A percentile compares a stretch with the other conserved stretches of the same genome.
Conservation (phyloP, 2,329 filamentous ascomycete genomes). For the Colletotrichum sp. region DNA sequence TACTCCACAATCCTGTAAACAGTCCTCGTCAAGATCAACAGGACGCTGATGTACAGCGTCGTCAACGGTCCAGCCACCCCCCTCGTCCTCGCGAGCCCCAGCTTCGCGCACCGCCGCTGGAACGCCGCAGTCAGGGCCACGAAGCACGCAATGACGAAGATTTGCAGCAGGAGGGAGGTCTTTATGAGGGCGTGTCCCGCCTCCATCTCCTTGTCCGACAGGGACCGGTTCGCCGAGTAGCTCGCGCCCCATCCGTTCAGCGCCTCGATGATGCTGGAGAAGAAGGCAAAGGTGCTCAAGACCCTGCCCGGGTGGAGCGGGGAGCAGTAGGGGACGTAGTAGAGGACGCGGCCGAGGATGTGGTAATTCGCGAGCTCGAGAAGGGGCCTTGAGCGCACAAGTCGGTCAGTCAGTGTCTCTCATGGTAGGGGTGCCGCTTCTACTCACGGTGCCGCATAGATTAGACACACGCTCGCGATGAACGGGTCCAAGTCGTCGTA, state of each 20-base stretch:
- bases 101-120: slow-evolving; percentile 46
- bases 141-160: slow-evolving; percentile 56
- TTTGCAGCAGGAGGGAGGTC: slow-evolving; percentile 57
- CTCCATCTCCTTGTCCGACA: slow-evolving; percentile 40
- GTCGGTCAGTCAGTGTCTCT: background rate
- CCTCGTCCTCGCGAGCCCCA: slow-evolving; percentile 35
- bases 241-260: slow-evolving; percentile 54
- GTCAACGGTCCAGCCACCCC: slow-evolving; percentile 40
- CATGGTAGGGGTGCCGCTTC: background rate
- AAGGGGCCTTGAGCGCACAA: slow-evolving; percentile 47
- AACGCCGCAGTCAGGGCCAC: slow-evolving; percentile 51
- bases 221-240: slow-evolving; percentile 49
- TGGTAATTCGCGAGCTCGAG: slow-evolving; percentile 67
- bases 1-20: slow-evolving; percentile 66
- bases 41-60: slow-evolving; percentile 56
- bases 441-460: slow-evolving; percentile 38
- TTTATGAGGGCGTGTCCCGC: slow-evolving; percentile 53
- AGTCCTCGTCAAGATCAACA: slow-evolving; percentile 56
- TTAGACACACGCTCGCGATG: slow-evolving; percentile 38
- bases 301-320: slow-evolving; percentile 53
- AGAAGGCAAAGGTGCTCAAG: slow-evolving; percentile 48
- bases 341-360: slow-evolving; percentile 62
- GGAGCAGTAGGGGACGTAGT: slow-evolving; percentile 63
- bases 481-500: slow-evolving; percentile 34
- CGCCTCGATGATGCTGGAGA: slow-evolving; percentile 53